phyloP scores from a whole-genome alignment of 1,139 yeast genomes.

The Candida sp. region DNA sequence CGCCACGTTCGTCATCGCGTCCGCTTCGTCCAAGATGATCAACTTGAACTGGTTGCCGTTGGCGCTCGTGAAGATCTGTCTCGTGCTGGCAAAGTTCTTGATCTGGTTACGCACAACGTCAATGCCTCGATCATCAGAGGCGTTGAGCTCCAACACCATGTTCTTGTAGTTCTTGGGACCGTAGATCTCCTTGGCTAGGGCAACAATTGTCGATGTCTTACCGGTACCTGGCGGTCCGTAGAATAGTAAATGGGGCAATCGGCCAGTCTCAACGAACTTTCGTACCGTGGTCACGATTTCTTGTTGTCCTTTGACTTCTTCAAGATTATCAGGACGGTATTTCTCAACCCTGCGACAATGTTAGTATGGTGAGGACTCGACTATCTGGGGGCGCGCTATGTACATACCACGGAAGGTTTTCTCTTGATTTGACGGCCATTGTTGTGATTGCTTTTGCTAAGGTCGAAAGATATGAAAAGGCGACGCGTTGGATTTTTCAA shows the following conservation, averaged over 20 bases:
- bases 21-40: conserved; percentile 96
- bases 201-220: conserved; percentile 92
- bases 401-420: conserved; percentile 49
- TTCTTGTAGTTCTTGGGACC: conserved; percentile 78
- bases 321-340: conserved; percentile 84
- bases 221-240: conserved; percentile 99
- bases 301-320: conserved; percentile 91
- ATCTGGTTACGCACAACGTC: conserved; percentile 87
- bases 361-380: conserved; percentile 20
- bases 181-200: conserved; percentile 89
- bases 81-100: conserved; percentile 85
- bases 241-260: conserved; percentile 86
- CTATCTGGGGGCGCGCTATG: background rate
- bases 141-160: conserved; percentile 92
- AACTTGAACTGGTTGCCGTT: conserved; percentile 75
- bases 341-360: conserved; percentile 78
- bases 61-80: conserved; percentile 70
- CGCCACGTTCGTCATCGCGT: conserved; percentile 98
- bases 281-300: conserved; percentile 84
- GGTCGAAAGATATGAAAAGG: background rate
- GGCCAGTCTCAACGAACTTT: conserved; percentile 82
- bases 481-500: background rate
- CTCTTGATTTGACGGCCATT: conserved; percentile 17
- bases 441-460: background rate
- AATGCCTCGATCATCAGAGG: conserved; percentile 86